These are phyloP conservation scores for Diaporthe humulicola DNA, from an alignment of 2,329 filamentous ascomycete species.

Conservation along the genomic window DNA sequence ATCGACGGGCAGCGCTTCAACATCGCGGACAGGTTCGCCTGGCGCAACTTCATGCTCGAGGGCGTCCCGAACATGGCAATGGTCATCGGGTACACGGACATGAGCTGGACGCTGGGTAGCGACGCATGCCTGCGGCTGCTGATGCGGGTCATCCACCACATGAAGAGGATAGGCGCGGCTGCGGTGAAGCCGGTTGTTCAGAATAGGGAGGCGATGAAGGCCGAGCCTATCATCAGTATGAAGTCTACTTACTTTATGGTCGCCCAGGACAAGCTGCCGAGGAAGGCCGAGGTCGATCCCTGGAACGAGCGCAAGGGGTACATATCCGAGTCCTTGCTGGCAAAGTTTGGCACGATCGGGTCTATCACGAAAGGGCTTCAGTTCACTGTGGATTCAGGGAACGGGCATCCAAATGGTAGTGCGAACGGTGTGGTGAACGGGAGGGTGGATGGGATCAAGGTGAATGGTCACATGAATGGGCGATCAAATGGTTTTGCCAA, in stretches of 20 bases:
- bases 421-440: not conserved
- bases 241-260: slow-evolving; percentile 37
- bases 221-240: slow-evolving; percentile 37
- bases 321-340: slow-evolving; percentile 27
- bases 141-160: slow-evolving; percentile 63
- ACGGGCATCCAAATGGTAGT: not conserved
- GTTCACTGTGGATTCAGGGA: slow-evolving; percentile 9
- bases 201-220: slow-evolving; percentile 11
- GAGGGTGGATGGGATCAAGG: not conserved
- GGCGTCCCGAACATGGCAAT: slow-evolving; percentile 72
- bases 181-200: slow-evolving; percentile 33
- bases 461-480: not conserved
- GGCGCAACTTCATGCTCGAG: slow-evolving; percentile 76
- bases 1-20: slow-evolving; percentile 68
- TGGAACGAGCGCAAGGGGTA: slow-evolving; percentile 36
- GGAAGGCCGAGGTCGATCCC: slow-evolving; percentile 32
- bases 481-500: not conserved
- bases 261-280: slow-evolving; percentile 33
- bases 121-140: slow-evolving; percentile 65
- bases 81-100: slow-evolving; percentile 75
- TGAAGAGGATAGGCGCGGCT: slow-evolving; percentile 52
- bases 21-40: slow-evolving; percentile 66
- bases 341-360: slow-evolving; percentile 10
- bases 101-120: slow-evolving; percentile 76
- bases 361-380: slow-evolving; percentile 34